Conservation (phyloP, 2,329 filamentous ascomycete species). For the Fusarium musae region DNA sequence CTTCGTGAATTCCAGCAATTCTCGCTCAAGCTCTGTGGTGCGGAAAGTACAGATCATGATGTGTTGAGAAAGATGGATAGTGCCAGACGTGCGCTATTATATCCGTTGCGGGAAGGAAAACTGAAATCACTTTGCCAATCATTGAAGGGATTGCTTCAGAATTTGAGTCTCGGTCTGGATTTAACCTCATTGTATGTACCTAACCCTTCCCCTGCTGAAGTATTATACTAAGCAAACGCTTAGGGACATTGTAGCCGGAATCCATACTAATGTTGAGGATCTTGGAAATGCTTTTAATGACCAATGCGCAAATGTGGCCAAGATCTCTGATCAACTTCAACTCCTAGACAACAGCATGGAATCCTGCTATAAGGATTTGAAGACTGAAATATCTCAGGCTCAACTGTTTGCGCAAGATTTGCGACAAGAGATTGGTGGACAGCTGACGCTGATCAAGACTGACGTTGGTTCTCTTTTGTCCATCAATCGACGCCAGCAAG, state of each 20-base stretch:
- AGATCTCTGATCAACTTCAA: neutral
- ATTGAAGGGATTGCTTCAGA: neutral
- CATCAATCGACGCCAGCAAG: neutral
- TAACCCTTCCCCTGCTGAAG: accelerated
- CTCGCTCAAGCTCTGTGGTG: neutral
- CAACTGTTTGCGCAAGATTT: accelerated
- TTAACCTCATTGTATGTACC: accelerated
- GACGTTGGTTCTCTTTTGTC: neutral
- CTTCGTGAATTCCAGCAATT: neutral
- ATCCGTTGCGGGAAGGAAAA: neutral
- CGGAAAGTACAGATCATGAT: accelerated
- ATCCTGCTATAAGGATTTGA: accelerated
- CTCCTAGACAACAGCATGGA: accelerated
- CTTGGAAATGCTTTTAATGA: accelerated
- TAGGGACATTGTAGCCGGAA: accelerated
- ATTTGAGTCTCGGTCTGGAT: accelerated
- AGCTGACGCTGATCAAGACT: neutral
- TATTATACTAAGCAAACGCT: accelerated
- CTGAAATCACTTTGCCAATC: neutral
- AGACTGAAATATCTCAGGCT: accelerated
- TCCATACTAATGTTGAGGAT: neutral
- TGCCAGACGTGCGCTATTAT: accelerated
- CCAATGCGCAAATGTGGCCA: neutral
- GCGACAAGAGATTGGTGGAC: neutral
- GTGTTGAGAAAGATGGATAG: accelerated